phyloP scores from a whole-genome alignment of 2,329 filamentous ascomycete species.

The Diaporthe amygdali region DNA sequence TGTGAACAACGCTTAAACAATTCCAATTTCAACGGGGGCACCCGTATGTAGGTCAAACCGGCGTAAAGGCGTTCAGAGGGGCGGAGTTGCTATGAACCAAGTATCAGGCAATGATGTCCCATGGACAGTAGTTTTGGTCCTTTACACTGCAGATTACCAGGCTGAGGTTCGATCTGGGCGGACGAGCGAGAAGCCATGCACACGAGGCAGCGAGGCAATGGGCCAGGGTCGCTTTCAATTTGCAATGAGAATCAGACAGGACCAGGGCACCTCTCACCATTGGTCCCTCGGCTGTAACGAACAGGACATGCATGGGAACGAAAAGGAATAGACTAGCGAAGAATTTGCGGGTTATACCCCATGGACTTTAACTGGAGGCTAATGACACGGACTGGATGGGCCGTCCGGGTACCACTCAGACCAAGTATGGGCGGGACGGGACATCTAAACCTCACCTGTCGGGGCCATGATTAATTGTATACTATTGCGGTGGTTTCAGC shows the following conservation, averaged over 20 bases:
- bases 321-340: conserved; percentile 3
- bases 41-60: neutral
- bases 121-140: neutral
- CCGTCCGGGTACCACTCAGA: neutral
- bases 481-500: neutral
- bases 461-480: neutral
- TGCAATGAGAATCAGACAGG: neutral
- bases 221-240: neutral
- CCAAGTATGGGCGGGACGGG: neutral
- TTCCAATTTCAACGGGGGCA: neutral
- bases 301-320: neutral
- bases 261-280: neutral
- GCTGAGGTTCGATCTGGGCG: neutral
- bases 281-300: neutral
- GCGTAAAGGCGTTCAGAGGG: neutral
- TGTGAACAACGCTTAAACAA: no score
- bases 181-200: neutral
- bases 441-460: neutral
- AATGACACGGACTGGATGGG: neutral
- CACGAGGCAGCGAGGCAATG: neutral
- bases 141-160: neutral
- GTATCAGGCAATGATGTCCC: neutral
- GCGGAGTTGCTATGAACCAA: neutral
- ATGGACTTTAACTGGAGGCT: neutral
- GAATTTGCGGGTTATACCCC: neutral